phyloP scores from a whole-genome alignment of 2,329 filamentous ascomycete genomes.

The Fusarium pseudoanthophilum region DNA sequence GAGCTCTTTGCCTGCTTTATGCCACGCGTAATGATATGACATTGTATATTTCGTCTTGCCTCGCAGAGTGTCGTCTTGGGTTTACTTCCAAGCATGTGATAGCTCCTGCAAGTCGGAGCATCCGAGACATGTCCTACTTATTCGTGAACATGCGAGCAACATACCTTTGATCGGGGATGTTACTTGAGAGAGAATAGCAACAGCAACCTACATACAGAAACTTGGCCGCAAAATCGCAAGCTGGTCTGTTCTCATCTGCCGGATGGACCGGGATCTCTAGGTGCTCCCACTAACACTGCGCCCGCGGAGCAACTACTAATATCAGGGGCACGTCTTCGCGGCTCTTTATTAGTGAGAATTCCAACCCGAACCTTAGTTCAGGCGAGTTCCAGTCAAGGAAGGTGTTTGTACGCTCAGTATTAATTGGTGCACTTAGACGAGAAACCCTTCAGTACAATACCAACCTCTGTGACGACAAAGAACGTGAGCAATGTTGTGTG shows the following conservation, averaged over 20 bases:
- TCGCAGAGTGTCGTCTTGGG: background rate
- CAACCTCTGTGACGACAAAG: background rate
- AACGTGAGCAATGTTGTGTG: background rate
- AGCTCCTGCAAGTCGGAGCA: background rate
- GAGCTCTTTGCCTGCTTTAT: background rate
- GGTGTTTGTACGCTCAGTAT: background rate
- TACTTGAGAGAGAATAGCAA: background rate
- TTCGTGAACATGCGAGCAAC: background rate
- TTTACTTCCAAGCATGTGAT: slow-evolving; percentile 5
- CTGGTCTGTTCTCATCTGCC: background rate
- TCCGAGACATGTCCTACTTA: background rate
- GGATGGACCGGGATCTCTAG: background rate
- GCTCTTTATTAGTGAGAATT: background rate
- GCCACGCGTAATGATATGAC: slow-evolving; percentile 5
- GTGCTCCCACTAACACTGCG: background rate
- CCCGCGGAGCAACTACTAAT: slow-evolving; percentile 6
- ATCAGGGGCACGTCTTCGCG: background rate
- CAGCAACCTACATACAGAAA: background rate
- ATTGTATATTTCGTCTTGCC: background rate
- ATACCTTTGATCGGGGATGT: background rate
- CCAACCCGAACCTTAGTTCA: background rate
- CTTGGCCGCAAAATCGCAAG: background rate
- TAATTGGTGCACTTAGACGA: background rate
- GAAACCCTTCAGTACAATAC: background rate
- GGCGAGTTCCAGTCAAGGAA: background rate